Conservation (phyloP, 2,329 filamentous ascomycete species). For the Botrytis deweyae region DNA sequence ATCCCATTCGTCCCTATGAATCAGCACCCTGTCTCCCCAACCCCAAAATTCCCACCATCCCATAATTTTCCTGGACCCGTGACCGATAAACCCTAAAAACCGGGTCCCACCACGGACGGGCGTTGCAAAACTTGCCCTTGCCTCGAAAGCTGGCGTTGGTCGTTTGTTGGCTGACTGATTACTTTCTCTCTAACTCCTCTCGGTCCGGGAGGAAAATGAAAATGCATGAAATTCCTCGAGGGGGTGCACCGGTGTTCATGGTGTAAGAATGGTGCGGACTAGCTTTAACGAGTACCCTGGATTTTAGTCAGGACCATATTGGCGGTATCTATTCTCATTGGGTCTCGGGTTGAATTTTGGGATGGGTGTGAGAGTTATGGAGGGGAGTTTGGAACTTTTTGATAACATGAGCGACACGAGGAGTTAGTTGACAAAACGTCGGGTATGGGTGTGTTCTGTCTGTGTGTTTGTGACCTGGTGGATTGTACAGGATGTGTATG, state of each 20-base stretch:
- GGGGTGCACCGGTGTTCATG: background rate
- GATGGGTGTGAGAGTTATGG: background rate
- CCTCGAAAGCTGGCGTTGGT: conserved; percentile 6
- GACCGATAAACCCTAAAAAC: conserved; percentile 15
- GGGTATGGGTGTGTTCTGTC: background rate
- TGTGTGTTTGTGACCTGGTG: background rate
- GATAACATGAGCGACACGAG: conserved; percentile 18
- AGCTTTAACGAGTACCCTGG: conserved; percentile 4
- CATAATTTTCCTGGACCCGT: conserved; percentile 11
- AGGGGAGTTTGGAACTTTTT: background rate
- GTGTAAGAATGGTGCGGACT: background rate
- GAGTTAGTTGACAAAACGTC: background rate
- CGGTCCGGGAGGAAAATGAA: conserved; percentile 4
- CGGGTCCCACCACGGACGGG: conserved; percentile 12
- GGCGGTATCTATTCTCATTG: conserved; percentile 15
- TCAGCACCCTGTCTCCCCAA: conserved; percentile 2
- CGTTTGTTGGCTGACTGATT: background rate
- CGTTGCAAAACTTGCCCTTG: background rate
- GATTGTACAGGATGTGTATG: background rate
- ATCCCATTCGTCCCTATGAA: background rate
- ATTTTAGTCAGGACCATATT: conserved; percentile 16
- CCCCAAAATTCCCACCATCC: background rate
- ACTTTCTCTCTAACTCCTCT: background rate
- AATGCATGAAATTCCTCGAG: background rate
- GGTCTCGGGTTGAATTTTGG: conserved; percentile 9